phyloP scores from a whole-genome alignment of 345 rosid genomes.

The Pelargonium nanum region DNA sequence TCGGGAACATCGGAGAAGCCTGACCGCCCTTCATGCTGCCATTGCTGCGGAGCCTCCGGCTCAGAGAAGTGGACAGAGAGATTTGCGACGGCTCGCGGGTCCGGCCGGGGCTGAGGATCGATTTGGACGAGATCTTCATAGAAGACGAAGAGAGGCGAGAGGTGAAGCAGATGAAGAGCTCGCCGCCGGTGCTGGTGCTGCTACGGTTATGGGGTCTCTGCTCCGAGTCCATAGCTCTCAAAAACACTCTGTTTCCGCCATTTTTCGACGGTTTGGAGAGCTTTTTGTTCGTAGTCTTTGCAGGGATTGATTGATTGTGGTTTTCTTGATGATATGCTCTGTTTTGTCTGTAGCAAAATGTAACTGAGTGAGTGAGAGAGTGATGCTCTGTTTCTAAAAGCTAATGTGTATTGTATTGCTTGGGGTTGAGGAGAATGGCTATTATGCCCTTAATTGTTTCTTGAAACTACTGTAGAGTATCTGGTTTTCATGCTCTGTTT shows the following conservation, averaged over 20 bases:
- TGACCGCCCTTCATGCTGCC: slow-evolving; percentile 71
- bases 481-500: no score
- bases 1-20: slow-evolving; percentile 82
- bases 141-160: slow-evolving; percentile 81
- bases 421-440: background rate
- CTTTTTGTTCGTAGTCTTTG: background rate
- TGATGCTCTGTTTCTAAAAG: background rate
- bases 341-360: slow-evolving; percentile 24
- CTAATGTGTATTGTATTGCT: background rate
- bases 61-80: slow-evolving; percentile 73
- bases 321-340: slow-evolving; percentile 5
- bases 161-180: slow-evolving; percentile 79
- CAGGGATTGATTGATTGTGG: background rate
- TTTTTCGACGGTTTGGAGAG: background rate
- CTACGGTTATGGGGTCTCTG: slow-evolving; percentile 12
- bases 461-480: background rate
- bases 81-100: slow-evolving; percentile 49
- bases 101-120: slow-evolving; percentile 67
- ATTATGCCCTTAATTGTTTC: background rate
- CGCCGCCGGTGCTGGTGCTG: slow-evolving; percentile 22
- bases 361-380: background rate
- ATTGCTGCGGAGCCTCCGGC: slow-evolving; percentile 55
- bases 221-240: slow-evolving; percentile 28
- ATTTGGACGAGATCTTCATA: slow-evolving; percentile 76
- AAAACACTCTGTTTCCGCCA: background rate